Base-by-base conservation (phyloP, 1,284 basidiomycete genomes). In the Uromyces viciae-fabae region DNA sequence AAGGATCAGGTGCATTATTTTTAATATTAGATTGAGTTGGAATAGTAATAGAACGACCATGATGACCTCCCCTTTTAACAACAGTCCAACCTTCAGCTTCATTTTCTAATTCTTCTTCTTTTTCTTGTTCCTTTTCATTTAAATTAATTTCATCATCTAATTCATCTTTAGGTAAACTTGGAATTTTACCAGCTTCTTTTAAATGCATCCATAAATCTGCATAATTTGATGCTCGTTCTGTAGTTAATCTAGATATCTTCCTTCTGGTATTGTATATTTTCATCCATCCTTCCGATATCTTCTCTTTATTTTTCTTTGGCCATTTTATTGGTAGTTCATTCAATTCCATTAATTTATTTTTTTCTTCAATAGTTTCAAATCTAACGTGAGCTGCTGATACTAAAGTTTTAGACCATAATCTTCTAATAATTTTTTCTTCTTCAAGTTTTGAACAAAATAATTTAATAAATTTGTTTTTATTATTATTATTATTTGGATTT, bases 41-140 rank as follows among this genome's bases (percentile, higher is more conserved):
- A 42, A 72, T 79, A 9, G 77, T 80, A 22, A 56, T n/a, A 19
- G 77, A 80, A 14, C 77, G 66, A 43, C 77, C 77, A 72, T 80
- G 77, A n/a, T 64, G 69, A 36, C 77, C 77, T 1, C 77, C 77
- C 22, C 68, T 38, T 1, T 40, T 36, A 36, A 80, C 77, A 2
- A 62, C 31, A 5, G 52, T 80, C 77, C 77, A 80, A 19, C 77
- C 77, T 73, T 33, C 69, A 25, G 19, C 46, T 11, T 49, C 46
- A 73, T n/a, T n/a, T 22, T 43, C 75, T 22, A 49, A 60, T n/a
- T 69, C 76, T 15, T 56, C 76, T 19, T 43, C 64, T 17, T 42
- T 28, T 3, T 66, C 58, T n/a, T 33, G 33, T 25, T n/a, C 17
- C 2, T 25, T 22, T 28, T 38, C 38, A 0, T 25, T 43, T 25